Evolutionary conservation across 1,284 basidiomycete species (phyloP).

Genomic region (Inonotus obliquus): DNA sequence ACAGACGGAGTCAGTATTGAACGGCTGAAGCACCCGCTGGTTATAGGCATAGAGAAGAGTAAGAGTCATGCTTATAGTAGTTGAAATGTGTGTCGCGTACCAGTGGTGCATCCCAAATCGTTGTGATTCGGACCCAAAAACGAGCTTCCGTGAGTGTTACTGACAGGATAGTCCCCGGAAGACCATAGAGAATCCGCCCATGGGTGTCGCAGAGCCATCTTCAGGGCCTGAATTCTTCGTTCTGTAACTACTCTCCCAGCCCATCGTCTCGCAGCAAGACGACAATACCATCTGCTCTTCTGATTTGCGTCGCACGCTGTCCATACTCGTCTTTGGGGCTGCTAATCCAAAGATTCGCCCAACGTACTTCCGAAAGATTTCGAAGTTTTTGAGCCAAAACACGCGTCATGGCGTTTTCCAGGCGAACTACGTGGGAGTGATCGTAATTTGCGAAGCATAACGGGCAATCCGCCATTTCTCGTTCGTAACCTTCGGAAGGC

Average conservation of each 20-base stretch:
- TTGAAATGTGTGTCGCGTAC: too few species aligned
- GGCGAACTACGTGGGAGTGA: neutral
- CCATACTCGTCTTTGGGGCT: slow-evolving; percentile 3
- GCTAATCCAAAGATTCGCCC: slow-evolving; percentile 9
- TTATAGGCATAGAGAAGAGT: too few species aligned
- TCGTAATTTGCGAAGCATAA: slow-evolving; percentile 11
- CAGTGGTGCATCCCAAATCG: too few species aligned
- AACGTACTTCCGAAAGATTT: neutral
- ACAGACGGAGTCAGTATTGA: too few species aligned
- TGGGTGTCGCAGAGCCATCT: neutral
- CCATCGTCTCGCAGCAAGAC: slow-evolving; percentile 4
- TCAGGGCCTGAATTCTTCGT: neutral
- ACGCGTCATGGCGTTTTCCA: slow-evolving; percentile 1
- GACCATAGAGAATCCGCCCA: too few species aligned
- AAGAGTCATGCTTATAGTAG: too few species aligned
- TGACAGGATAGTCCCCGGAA: too few species aligned
- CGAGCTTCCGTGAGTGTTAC: too few species aligned
- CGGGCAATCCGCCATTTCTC: slow-evolving; percentile 9
- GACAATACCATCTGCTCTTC: neutral
- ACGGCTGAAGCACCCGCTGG: too few species aligned
- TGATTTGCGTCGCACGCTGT: slow-evolving; percentile 3
- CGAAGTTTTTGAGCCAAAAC: neutral
- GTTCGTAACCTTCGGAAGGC: slow-evolving; percentile 13
- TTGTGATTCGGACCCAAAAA: too few species aligned
- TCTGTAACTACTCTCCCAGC: neutral